phyloP scores from a whole-genome alignment of 1,284 basidiomycete species.

The Ustilago tritici region DNA sequence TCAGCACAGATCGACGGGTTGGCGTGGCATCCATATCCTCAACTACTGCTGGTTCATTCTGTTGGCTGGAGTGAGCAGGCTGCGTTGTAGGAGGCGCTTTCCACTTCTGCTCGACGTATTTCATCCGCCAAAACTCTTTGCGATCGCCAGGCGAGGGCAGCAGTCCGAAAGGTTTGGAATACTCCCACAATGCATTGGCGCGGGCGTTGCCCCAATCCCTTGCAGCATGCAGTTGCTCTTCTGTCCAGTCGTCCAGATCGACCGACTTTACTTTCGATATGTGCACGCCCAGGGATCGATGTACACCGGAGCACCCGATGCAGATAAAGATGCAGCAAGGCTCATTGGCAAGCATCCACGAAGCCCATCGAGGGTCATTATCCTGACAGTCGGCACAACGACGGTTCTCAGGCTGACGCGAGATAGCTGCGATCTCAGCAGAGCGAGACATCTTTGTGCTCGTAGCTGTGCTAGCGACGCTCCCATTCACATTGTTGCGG shows the following conservation, averaged over 20 bases:
- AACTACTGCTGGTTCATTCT: not conserved
- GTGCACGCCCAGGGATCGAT: slow-evolving; percentile 73
- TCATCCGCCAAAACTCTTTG: slow-evolving; percentile 49
- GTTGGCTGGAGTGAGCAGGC: not conserved
- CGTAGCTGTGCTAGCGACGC: slow-evolving; percentile 14
- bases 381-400: slow-evolving; percentile 72
- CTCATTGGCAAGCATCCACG: slow-evolving; percentile 69
- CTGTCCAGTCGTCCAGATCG: slow-evolving; percentile 72
- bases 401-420: slow-evolving; percentile 69
- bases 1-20: slow-evolving; percentile 9
- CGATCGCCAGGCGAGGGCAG: slow-evolving; percentile 21
- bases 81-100: slow-evolving; percentile 11
- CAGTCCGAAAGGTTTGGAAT: slow-evolving; percentile 31
- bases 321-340: slow-evolving; percentile 72
- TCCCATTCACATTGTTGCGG: slow-evolving; percentile 9
- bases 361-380: slow-evolving; percentile 70
- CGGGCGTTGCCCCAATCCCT: slow-evolving; percentile 54
- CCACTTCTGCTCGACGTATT: slow-evolving; percentile 51
- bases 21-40: slow-evolving; percentile 30
- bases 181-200: slow-evolving; percentile 57
- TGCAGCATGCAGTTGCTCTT: slow-evolving; percentile 58
- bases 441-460: slow-evolving; percentile 44
- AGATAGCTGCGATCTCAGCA: slow-evolving; percentile 67
- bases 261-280: slow-evolving; percentile 72
- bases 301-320: slow-evolving; percentile 73